A percentile compares a stretch with the other conserved stretches of the same genome.
phyloP scores from a whole-genome alignment of 805 yeast species.

The Yarrowia alimentaria region DNA sequence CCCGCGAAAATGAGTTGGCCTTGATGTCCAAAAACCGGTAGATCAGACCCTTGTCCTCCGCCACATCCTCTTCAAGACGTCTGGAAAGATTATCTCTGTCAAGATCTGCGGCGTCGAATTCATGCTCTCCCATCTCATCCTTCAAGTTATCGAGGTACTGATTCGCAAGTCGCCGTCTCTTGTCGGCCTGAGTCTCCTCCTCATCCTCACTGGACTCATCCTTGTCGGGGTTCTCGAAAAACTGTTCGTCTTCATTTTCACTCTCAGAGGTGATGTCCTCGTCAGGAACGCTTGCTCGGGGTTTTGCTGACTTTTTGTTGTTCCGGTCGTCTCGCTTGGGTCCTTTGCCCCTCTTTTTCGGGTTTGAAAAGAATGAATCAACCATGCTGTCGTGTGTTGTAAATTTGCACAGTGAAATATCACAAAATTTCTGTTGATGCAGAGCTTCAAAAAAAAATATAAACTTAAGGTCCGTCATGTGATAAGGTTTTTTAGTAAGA shows the following conservation, averaged over 20 bases:
- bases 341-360: slow-evolving; percentile 34
- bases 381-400: slow-evolving; percentile 31
- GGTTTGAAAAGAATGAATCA: slow-evolving; percentile 38
- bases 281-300: slow-evolving; percentile 28
- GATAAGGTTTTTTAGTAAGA: slow-evolving; percentile 21
- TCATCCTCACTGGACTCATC: slow-evolving; percentile 63
- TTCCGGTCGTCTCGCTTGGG: slow-evolving; percentile 27
- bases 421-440: slow-evolving; percentile 12
- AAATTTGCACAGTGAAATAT: not conserved
- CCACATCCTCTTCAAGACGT: slow-evolving; percentile 82
- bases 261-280: slow-evolving; percentile 34
- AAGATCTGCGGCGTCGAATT: slow-evolving; percentile 84
- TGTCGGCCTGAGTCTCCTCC: slow-evolving; percentile 84
- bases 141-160: slow-evolving; percentile 82
- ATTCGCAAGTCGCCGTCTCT: slow-evolving; percentile 89
- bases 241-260: slow-evolving; percentile 30
- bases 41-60: slow-evolving; percentile 81
- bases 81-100: slow-evolving; percentile 82
- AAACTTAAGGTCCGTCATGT: slow-evolving; percentile 12
- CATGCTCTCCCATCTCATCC: slow-evolving; percentile 49
- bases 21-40: slow-evolving; percentile 52
- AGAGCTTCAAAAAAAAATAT: slow-evolving; percentile 8
- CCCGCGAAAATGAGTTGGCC: slow-evolving; percentile 26
- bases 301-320: slow-evolving; percentile 6
- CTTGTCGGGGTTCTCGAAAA: slow-evolving; percentile 29